Evolutionary conservation across 2,329 filamentous ascomycete species (phyloP), one percentile per base, ranked within the genome.

Genomic region (Rutstroemia sp.): DNA sequence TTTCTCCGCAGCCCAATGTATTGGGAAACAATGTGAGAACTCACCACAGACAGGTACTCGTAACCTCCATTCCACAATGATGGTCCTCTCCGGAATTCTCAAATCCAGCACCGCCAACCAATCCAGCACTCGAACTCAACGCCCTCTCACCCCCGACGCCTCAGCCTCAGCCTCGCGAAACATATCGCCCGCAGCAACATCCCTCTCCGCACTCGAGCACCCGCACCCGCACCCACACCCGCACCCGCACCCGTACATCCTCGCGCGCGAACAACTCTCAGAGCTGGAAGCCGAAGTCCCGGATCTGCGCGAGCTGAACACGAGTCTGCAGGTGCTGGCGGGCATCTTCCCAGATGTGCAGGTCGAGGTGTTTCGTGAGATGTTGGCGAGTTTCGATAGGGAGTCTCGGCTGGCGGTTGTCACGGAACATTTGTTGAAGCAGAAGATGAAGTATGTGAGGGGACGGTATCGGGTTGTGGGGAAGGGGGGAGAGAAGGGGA

Each of bases 331-430:
- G 58, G 82, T 79, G 12, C 79, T 94, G 45, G 81, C 83, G 21
- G 82, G 82, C 48, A 78, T 92, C 8, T 94, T 94, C 62, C 89
- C 89, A 27, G 83, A 92, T 70, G 77, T 92, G n/a, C 86, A 90
- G 70, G 77, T 88, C 58, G 87, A 92, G 63, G 88, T 92, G 17
- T 89, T 94, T 67, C 82, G 88, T 46, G 88, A 92, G 73, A 88
- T 94, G 80, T 81, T 94, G 49, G 73, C 78, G 40, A 87, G 77
- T 65, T 87, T 92, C 67, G 86, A 86, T 65, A 83, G 85, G 64
- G 87, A 92, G 70, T 92, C 88, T 60, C 77, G 88, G 61, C 73
- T 92, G 23, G 85, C 88, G 45, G 78, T 94, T 49, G 85, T 92
- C 27, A 88, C 88, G 12, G 88, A 94, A 67, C 80, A 84, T 50